phyloP scores from a whole-genome alignment of 495 filamentous ascomycete genomes.

The Lophium mytilinum region DNA sequence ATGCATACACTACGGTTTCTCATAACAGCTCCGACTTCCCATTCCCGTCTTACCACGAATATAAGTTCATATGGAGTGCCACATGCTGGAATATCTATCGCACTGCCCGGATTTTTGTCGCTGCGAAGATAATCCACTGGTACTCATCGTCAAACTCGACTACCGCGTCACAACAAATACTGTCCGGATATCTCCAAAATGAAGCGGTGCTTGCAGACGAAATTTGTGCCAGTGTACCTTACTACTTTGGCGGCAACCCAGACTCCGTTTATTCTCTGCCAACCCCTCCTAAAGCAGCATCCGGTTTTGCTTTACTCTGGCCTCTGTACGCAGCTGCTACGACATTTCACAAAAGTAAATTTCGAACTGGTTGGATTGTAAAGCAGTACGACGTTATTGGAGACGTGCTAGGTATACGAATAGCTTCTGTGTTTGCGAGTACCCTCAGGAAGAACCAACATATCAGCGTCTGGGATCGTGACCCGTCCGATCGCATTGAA shows the following conservation, averaged over 20 bases:
- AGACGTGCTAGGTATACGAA: neutral
- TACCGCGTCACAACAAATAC: neutral
- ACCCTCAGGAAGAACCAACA: neutral
- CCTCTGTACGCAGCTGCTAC: neutral
- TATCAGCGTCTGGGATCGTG: neutral
- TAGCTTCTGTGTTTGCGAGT: neutral
- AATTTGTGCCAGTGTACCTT: constrained; percentile 4
- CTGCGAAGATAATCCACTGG: neutral
- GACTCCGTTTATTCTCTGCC: neutral
- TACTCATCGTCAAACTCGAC: neutral
- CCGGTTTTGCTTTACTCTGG: neutral
- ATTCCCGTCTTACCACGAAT: neutral
- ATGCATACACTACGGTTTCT: neutral
- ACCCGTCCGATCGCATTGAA: neutral
- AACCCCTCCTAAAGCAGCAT: neutral
- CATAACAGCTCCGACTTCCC: neutral
- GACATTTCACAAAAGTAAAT: neutral
- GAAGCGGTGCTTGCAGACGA: neutral
- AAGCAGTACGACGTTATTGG: neutral
- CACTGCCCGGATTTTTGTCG: neutral
- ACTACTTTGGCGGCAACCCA: neutral
- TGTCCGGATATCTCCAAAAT: no score
- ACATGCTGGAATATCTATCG: neutral
- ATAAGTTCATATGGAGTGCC: neutral
- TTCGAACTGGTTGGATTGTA: neutral